phyloP scores from a whole-genome alignment of 1,284 basidiomycete genomes.

The Ceraceosorus bombacis region DNA sequence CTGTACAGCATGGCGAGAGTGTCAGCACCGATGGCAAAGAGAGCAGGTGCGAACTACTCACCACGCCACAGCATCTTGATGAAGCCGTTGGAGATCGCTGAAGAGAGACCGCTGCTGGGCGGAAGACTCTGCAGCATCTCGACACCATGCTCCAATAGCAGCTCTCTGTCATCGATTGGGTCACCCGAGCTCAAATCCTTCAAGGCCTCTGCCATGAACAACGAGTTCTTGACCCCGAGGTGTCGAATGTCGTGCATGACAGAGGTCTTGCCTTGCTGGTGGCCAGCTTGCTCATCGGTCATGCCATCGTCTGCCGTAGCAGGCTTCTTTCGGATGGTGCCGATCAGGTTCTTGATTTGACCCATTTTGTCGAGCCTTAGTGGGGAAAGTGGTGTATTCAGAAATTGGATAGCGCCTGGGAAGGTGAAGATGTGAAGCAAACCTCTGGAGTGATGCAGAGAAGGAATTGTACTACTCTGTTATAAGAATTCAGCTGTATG shows the following conservation, averaged over 20 bases:
- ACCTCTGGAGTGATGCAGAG: no score
- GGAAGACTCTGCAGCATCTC: constrained; percentile 28
- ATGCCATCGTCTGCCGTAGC: constrained; percentile 13
- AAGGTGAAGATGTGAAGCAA: no score
- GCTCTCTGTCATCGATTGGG: constrained; percentile 31
- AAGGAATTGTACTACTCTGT: no score
- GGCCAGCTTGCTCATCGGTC: constrained; percentile 14
- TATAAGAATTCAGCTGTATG: no score
- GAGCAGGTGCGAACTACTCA: constrained; percentile 1
- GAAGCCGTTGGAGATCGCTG: constrained; percentile 12
- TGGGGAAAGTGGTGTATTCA: no score
- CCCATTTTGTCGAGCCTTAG: no score
- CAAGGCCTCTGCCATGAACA: constrained; percentile 14
- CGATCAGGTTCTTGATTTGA: constrained; percentile 9
- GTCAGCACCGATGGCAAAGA: not conserved
- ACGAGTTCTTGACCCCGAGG: constrained; percentile 14
- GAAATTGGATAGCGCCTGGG: no score
- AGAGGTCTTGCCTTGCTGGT: constrained; percentile 11
- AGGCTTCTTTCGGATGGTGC: constrained; percentile 18
- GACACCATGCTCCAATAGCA: constrained; percentile 34
- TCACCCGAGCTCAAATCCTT: constrained; percentile 13
- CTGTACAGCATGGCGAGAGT: constrained; percentile 25
- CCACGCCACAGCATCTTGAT: constrained; percentile 11
- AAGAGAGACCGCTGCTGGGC: constrained; percentile 14
- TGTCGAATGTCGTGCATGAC: constrained; percentile 15